A percentile compares a stretch with the other conserved stretches of the same genome.
Conservation (phyloP, 257 asterid species). For the Jasminum sambac region DNA sequence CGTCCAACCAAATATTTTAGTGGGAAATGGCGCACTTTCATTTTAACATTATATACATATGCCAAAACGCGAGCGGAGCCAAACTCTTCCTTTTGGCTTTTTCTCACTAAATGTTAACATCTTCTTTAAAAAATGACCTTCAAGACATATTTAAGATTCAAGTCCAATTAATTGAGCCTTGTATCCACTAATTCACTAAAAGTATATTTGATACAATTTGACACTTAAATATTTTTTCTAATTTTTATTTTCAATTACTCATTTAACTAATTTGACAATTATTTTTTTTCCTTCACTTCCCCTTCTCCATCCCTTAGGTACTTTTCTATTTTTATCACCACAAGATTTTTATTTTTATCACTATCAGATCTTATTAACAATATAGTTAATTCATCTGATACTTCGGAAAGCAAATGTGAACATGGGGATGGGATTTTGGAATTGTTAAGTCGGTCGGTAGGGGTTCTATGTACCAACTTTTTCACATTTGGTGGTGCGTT, state of each 20-base stretch:
- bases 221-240: too few relatives aligned
- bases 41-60: background rate
- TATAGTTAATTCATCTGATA: constrained; percentile 19
- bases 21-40: constrained; percentile 5
- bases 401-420: constrained; percentile 33
- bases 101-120: background rate
- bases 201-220: too few relatives aligned
- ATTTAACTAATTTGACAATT: too few relatives aligned
- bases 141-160: constrained; percentile 15
- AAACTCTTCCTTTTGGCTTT: background rate
- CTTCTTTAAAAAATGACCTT: constrained; percentile 10
- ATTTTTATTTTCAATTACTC: too few relatives aligned
- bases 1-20: background rate
- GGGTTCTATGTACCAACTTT: background rate
- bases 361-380: too few relatives aligned
- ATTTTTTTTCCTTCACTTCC: too few relatives aligned
- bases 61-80: background rate
- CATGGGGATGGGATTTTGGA: background rate
- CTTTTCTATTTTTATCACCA: constrained; percentile 5
- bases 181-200: constrained; percentile 24
- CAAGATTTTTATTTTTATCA: constrained; percentile 24
- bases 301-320: background rate
- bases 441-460: too few relatives aligned
- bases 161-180: constrained; percentile 26
- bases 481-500: background rate